Conservation (phyloP, 768 basidiomycete species). For the Pleurotus djamor region DNA sequence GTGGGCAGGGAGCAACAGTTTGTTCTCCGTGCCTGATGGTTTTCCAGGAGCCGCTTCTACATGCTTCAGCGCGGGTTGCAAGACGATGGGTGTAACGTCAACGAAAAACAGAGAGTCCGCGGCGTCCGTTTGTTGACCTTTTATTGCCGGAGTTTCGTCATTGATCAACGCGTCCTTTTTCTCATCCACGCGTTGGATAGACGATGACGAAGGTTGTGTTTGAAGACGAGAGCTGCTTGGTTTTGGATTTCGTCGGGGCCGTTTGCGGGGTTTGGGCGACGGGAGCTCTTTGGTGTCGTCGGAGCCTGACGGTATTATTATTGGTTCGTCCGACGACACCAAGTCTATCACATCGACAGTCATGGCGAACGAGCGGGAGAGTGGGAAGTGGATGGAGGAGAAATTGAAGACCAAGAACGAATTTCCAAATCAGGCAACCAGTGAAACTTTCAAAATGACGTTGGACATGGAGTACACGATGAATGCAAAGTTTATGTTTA, state of each 20-base stretch:
- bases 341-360: conserved; percentile 6
- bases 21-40: conserved; percentile 8
- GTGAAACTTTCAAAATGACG: background rate
- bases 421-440: background rate
- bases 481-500: background rate
- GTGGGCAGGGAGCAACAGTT: conserved; percentile 66
- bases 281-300: background rate
- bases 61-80: conserved; percentile 24
- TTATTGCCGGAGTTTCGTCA: background rate
- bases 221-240: background rate
- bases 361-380: background rate
- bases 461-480: background rate
- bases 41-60: conserved; percentile 5
- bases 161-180: background rate
- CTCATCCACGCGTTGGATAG: background rate
- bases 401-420: background rate
- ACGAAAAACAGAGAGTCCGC: conserved; percentile 40
- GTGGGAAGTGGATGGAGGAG: background rate
- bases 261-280: background rate
- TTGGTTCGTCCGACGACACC: background rate
- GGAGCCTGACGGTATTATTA: background rate
- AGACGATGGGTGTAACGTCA: conserved; percentile 39
- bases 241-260: background rate
- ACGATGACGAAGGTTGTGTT: background rate
- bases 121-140: background rate